Evolutionary conservation across 495 filamentous ascomycete species (phyloP).

Genomic region (Penicillium cinerascens): DNA sequence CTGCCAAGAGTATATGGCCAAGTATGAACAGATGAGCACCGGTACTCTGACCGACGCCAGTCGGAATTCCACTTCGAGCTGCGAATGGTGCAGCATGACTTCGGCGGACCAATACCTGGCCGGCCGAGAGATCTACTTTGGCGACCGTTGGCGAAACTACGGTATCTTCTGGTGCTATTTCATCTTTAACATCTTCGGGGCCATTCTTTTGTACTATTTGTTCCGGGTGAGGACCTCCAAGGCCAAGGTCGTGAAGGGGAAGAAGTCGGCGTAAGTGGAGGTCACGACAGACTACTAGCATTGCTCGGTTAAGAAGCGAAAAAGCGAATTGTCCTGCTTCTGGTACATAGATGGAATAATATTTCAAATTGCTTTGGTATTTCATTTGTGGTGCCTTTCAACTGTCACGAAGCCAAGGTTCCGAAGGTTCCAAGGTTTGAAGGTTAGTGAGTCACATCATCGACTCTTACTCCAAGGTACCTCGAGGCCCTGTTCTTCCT

Average conservation of each 20-base stretch:
- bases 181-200: slow-evolving; percentile 61
- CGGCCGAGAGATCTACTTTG: slow-evolving; percentile 42
- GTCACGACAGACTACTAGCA: neutral
- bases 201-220: slow-evolving; percentile 65
- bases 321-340: neutral
- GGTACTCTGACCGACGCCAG: slow-evolving; percentile 51
- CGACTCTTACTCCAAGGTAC: too few relatives aligned
- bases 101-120: slow-evolving; percentile 60
- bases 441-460: neutral
- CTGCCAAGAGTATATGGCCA: slow-evolving; percentile 53
- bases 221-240: slow-evolving; percentile 47
- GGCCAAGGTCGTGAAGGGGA: slow-evolving; percentile 11
- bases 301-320: neutral
- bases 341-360: neutral
- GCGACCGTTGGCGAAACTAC: slow-evolving; percentile 64
- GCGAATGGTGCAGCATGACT: slow-evolving; percentile 55
- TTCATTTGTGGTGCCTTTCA: neutral
- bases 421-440: neutral
- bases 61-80: slow-evolving; percentile 43
- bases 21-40: slow-evolving; percentile 40
- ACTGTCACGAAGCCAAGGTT: neutral
- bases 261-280: neutral
- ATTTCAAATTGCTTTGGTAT: neutral
- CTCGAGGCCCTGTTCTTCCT: too few relatives aligned
- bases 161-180: slow-evolving; percentile 60